phyloP scores from a whole-genome alignment of 75 land plant species.

The Pseudotsuga menziesii region DNA sequence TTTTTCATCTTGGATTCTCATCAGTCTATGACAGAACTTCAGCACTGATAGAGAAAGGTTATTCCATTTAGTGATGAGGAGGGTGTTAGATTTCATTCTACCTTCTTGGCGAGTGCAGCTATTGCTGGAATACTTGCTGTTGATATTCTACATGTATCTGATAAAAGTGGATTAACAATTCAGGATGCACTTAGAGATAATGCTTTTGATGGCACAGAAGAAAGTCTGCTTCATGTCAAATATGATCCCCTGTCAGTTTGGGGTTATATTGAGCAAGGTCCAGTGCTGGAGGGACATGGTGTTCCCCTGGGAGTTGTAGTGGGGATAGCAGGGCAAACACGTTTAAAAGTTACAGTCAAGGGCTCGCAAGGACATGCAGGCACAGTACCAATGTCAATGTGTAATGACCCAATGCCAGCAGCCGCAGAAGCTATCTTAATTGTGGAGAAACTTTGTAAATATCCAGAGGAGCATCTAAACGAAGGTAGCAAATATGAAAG shows the following conservation, averaged over 20 bases:
- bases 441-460: constrained; percentile 78
- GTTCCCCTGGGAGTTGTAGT: constrained; percentile 83
- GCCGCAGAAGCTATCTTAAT: constrained; percentile 83
- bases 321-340: constrained; percentile 96
- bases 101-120: constrained; percentile 95
- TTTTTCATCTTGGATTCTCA: too few species aligned
- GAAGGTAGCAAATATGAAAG: constrained; percentile 25
- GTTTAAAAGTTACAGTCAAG: constrained; percentile 73
- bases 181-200: constrained; percentile 55
- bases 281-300: constrained; percentile 79
- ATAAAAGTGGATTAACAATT: constrained; percentile 83
- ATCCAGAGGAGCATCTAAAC: constrained; percentile 48
- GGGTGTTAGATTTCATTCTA: constrained; percentile 95
- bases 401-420: constrained; percentile 93
- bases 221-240: constrained; percentile 50
- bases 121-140: constrained; percentile 76
- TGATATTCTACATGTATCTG: constrained; percentile 48
- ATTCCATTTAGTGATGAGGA: constrained; percentile 99
- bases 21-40: too few species aligned
- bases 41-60: too few species aligned
- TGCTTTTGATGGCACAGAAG: constrained; percentile 49
- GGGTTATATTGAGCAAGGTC: constrained; percentile 99
- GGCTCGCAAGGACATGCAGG: constrained; percentile 99
- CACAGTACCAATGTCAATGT: constrained; percentile 97
- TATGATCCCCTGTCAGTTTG: constrained; percentile 76